Percentiles rank a stretch among this genome's conserved stretches.
phyloP scores from a whole-genome alignment of 805 yeast species.

The Pichia cabralensis region DNA sequence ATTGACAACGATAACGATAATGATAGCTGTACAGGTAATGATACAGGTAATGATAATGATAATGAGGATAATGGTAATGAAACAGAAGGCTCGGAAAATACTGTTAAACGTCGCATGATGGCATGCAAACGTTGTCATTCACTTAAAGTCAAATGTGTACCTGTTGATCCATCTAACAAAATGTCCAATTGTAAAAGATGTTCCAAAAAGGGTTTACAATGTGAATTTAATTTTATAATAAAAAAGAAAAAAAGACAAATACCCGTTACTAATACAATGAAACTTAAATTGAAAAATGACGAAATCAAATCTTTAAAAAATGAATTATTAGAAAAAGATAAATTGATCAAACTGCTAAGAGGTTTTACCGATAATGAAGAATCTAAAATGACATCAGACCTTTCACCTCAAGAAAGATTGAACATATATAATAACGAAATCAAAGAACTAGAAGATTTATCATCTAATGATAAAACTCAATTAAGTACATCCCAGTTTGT shows the following conservation, averaged over 20 bases:
- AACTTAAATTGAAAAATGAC: slow-evolving; percentile 20
- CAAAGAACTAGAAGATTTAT: slow-evolving; percentile 27
- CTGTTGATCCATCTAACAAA: slow-evolving; percentile 49
- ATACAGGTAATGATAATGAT: not conserved
- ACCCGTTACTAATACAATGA: slow-evolving; percentile 7
- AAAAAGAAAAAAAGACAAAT: slow-evolving; percentile 32
- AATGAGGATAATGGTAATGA: not conserved
- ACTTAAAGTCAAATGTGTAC: slow-evolving; percentile 76
- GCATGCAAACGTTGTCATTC: slow-evolving; percentile 74
- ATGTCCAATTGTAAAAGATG: slow-evolving; percentile 69
- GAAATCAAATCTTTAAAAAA: slow-evolving; percentile 16
- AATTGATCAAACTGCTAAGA: slow-evolving; percentile 6
- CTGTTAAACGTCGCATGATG: slow-evolving; percentile 33
- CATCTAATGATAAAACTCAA: slow-evolving; percentile 25
- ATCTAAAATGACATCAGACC: slow-evolving; percentile 19
- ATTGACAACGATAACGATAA: not conserved
- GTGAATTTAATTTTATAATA: slow-evolving; percentile 59
- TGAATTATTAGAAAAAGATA: slow-evolving; percentile 6
- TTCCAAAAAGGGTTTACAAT: slow-evolving; percentile 45
- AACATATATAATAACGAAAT: slow-evolving; percentile 33
- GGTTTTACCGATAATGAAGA: slow-evolving; percentile 14
- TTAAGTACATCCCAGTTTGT: slow-evolving; percentile 33
- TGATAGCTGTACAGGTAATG: not conserved
- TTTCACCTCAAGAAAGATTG: slow-evolving; percentile 6
- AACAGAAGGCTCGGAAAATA: not conserved